A percentile compares a stretch with the other conserved stretches of the same genome.
Evolutionary conservation across 1,284 basidiomycete species (phyloP).

Genomic region (Agaricales sp.): DNA sequence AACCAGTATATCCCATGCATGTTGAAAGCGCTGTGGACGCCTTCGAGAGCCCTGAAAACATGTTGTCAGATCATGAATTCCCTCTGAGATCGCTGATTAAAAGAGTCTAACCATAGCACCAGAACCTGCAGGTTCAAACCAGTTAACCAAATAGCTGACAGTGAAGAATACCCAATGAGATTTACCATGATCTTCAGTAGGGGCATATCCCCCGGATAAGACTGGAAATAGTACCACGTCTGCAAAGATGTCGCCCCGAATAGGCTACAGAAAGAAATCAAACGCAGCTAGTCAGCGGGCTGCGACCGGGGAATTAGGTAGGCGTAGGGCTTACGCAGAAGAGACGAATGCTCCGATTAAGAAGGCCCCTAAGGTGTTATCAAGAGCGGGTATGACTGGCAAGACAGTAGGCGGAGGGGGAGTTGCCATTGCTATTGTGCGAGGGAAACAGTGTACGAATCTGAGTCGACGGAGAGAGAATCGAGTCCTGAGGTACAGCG

Average conservation of each 20-base stretch:
- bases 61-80: background rate
- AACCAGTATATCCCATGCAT: background rate
- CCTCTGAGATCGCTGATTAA: background rate
- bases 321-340: too few species aligned
- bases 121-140: background rate
- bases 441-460: too few species aligned
- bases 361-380: too few species aligned
- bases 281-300: too few species aligned
- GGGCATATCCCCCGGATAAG: background rate
- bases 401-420: too few species aligned
- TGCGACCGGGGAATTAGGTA: too few species aligned
- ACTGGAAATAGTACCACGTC: background rate
- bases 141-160: background rate
- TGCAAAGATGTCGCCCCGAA: background rate
- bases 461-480: too few species aligned
- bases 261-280: too few species aligned
- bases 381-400: too few species aligned
- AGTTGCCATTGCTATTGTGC: too few species aligned
- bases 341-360: too few species aligned
- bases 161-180: background rate
- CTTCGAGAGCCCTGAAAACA: background rate
- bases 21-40: background rate
- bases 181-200: background rate
- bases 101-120: background rate
- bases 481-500: too few species aligned